A percentile compares a stretch with the other conserved stretches of the same genome.
Conservation (phyloP, 225 moss, liverwort and hornwort species). For the Thuidium tamariscinum region DNA sequence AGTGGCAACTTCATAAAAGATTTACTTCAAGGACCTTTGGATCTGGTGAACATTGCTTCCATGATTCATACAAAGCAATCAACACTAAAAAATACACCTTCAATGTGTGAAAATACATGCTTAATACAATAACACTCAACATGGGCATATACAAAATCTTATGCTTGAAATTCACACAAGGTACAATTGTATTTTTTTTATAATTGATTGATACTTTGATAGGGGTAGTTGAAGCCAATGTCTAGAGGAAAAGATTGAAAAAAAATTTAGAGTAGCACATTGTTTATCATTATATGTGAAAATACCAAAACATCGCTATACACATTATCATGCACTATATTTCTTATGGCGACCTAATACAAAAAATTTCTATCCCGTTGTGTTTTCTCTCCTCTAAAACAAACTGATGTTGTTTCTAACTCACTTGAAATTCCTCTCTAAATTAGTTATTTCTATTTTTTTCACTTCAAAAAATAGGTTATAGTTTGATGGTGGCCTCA, state of each 20-base stretch:
- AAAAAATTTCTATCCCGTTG: background rate
- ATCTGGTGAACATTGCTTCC: background rate
- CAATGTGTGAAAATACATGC: background rate
- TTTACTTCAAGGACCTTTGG: background rate
- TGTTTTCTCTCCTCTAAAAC: accelerated
- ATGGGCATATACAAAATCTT: accelerated
- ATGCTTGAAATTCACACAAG: background rate
- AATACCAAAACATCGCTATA: background rate
- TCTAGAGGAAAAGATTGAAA: background rate
- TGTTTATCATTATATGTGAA: background rate
- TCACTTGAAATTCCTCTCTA: background rate
- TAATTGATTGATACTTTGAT: background rate
- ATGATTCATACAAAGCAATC: background rate
- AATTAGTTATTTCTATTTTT: background rate
- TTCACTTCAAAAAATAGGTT: accelerated
- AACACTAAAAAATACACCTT: background rate
- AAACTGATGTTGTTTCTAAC: too few species aligned
- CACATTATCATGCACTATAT: background rate
- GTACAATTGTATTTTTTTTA: background rate
- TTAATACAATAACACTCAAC: background rate
- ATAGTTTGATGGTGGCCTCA: too few species aligned
- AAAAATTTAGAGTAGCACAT: background rate
- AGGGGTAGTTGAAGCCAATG: background rate
- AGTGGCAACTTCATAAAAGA: background rate
- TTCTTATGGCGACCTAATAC: accelerated